These are phyloP conservation scores for Musa troglodytarum DNA, from an alignment of 176 grass and related monocot genomes.

Conservation along the genomic window DNA sequence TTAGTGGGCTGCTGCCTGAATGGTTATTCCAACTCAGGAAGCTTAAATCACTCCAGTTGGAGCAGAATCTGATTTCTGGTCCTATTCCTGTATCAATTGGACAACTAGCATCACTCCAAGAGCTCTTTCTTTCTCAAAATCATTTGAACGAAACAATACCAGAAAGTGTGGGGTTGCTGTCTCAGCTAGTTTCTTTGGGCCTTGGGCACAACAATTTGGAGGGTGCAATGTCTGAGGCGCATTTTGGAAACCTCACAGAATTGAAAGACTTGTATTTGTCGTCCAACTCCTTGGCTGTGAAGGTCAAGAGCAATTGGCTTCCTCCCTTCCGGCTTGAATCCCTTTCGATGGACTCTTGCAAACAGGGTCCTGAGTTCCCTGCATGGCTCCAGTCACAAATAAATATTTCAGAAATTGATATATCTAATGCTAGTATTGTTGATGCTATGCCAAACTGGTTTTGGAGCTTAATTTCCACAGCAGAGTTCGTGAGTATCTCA, in stretches of 20 bases:
- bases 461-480: too few relatives aligned
- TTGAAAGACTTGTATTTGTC: too few relatives aligned
- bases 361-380: too few relatives aligned
- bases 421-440: too few relatives aligned
- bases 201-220: neutral
- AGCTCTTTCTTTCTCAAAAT: neutral
- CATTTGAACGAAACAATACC: neutral
- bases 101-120: slow-evolving; percentile 1
- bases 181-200: neutral
- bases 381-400: too few relatives aligned
- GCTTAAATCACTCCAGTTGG: neutral
- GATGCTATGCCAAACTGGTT: too few relatives aligned
- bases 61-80: neutral
- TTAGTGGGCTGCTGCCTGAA: neutral
- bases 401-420: too few relatives aligned
- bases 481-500: too few relatives aligned
- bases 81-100: slow-evolving; percentile 1
- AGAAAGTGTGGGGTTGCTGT: neutral
- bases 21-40: neutral
- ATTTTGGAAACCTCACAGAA: slow-evolving; percentile 7
- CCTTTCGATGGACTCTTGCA: too few relatives aligned
- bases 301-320: too few relatives aligned
- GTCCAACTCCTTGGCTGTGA: too few relatives aligned
- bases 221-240: slow-evolving; percentile 1
- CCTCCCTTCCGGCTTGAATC: too few relatives aligned